Evolutionary conservation across 176 grass and related monocot genomes (phyloP).

Genomic region (Oryza australiensis): DNA sequence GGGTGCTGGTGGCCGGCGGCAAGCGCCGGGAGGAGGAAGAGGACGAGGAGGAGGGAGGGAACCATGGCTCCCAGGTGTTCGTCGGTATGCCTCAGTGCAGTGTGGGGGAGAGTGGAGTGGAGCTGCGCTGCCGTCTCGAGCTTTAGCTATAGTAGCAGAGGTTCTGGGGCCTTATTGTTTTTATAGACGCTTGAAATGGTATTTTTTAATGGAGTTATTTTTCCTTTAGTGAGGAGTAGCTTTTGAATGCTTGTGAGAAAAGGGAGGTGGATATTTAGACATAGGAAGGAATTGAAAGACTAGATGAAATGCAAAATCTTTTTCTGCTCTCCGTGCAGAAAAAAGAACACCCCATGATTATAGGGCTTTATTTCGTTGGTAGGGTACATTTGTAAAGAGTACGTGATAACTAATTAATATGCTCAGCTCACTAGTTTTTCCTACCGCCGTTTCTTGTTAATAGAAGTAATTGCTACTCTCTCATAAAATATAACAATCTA

Average conservation of each 20-base stretch:
- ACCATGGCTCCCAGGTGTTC: slow-evolving; percentile 45
- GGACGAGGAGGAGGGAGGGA: slow-evolving; percentile 33
- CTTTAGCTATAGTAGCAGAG: slow-evolving; percentile 9
- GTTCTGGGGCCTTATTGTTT: slow-evolving; percentile 33
- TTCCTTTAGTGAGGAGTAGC: background rate
- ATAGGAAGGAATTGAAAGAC: slow-evolving; percentile 7
- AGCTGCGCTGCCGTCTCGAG: background rate
- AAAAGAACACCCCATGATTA: background rate
- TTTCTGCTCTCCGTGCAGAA: background rate
- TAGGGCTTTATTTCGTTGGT: background rate
- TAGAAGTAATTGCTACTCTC: too few species aligned
- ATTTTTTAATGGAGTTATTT: slow-evolving; percentile 10
- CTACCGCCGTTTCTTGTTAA: too few species aligned
- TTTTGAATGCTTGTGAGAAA: slow-evolving; percentile 7
- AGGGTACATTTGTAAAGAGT: background rate
- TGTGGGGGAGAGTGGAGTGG: background rate
- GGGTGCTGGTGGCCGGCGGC: slow-evolving; percentile 55
- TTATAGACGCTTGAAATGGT: slow-evolving; percentile 25
- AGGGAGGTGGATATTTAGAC: background rate
- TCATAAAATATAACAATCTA: too few species aligned
- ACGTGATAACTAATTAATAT: background rate
- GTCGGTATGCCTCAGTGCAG: slow-evolving; percentile 24
- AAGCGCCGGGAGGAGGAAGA: slow-evolving; percentile 48
- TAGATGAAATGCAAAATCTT: background rate
- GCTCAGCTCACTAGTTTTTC: too few species aligned